Evolutionary conservation across 2,329 filamentous ascomycete species (phyloP).

Genomic region (Didymella exigua): DNA sequence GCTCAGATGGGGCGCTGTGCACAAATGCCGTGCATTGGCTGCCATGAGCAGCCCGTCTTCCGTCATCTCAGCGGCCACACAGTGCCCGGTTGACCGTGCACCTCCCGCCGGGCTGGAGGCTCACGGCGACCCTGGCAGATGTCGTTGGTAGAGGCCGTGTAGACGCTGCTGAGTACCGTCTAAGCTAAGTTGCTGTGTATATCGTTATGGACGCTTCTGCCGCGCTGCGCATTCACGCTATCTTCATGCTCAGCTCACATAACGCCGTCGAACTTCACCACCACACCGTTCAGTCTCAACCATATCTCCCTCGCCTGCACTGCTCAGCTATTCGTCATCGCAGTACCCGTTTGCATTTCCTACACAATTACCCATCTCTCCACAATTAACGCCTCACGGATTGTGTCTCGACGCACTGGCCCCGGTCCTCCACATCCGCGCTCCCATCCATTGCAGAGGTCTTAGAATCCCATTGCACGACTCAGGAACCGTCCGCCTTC

Average conservation of each 20-base stretch:
- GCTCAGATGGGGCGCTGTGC: constrained; percentile 32
- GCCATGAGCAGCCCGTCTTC: constrained; percentile 25
- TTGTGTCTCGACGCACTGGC: constrained; percentile 47
- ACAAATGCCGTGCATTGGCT: constrained; percentile 35
- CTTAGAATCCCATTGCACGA: constrained; percentile 33
- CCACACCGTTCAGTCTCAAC: constrained; percentile 15
- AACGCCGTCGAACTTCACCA: constrained; percentile 6
- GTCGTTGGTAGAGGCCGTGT: constrained; percentile 25
- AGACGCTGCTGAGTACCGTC: constrained; percentile 32
- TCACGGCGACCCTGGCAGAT: constrained; percentile 30
- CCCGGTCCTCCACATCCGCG: constrained; percentile 40
- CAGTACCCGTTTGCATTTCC: constrained; percentile 32
- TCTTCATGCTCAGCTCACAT: constrained; percentile 9
- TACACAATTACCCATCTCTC: constrained; percentile 22
- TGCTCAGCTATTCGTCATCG: constrained; percentile 17
- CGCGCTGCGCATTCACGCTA: constrained; percentile 27
- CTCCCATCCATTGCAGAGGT: constrained; percentile 38
- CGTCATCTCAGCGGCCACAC: constrained; percentile 30
- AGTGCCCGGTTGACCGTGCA: constrained; percentile 19
- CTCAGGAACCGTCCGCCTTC: constrained; percentile 32
- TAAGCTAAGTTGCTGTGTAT: constrained; percentile 27
- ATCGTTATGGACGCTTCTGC: constrained; percentile 33
- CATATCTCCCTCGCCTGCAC: constrained; percentile 12
- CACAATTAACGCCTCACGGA: constrained; percentile 34
- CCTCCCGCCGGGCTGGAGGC: constrained; percentile 25